Conservation (phyloP, 768 basidiomycete species). For the Rhizopogon sp. region DNA sequence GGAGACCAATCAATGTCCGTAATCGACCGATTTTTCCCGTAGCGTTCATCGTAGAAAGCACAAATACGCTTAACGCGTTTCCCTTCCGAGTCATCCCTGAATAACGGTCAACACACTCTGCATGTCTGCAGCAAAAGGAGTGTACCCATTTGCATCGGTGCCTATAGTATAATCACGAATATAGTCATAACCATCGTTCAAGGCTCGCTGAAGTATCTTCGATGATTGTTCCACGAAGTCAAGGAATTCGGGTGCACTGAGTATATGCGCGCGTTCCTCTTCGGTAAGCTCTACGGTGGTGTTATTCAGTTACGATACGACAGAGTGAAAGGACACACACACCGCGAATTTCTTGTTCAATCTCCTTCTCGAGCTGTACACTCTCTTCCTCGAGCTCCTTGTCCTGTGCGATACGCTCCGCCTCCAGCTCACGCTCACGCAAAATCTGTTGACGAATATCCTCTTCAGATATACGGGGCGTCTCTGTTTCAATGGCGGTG, state of each 20-base stretch:
- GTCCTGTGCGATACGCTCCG: slow-evolving; percentile 63
- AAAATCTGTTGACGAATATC: slow-evolving; percentile 69
- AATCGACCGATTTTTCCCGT: slow-evolving; percentile 89
- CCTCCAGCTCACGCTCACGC: slow-evolving; percentile 65
- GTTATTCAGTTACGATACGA: slow-evolving; percentile 3
- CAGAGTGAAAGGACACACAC: not conserved
- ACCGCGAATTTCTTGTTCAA: slow-evolving; percentile 85
- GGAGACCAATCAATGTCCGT: slow-evolving; percentile 98
- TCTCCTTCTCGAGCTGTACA: slow-evolving; percentile 77
- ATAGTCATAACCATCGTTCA: slow-evolving; percentile 96
- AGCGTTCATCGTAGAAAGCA: slow-evolving; percentile 87
- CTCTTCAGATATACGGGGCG: slow-evolving; percentile 52
- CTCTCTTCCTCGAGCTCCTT: slow-evolving; percentile 81
- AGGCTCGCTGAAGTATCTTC: slow-evolving; percentile 90
- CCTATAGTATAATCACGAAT: slow-evolving; percentile 95
- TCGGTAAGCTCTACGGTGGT: slow-evolving; percentile 67
- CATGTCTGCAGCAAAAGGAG: slow-evolving; percentile 6
- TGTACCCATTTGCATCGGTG: slow-evolving; percentile 78
- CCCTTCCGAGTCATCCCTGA: slow-evolving; percentile 87
- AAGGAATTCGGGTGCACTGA: slow-evolving; percentile 85
- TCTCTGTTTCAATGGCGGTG: slow-evolving; percentile 53
- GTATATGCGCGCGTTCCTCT: slow-evolving; percentile 77
- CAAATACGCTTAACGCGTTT: slow-evolving; percentile 90
- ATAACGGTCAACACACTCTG: slow-evolving; percentile 1
- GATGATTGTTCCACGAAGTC: slow-evolving; percentile 94